phyloP scores from a whole-genome alignment of 768 basidiomycete genomes.

The Boletus huronensis region DNA sequence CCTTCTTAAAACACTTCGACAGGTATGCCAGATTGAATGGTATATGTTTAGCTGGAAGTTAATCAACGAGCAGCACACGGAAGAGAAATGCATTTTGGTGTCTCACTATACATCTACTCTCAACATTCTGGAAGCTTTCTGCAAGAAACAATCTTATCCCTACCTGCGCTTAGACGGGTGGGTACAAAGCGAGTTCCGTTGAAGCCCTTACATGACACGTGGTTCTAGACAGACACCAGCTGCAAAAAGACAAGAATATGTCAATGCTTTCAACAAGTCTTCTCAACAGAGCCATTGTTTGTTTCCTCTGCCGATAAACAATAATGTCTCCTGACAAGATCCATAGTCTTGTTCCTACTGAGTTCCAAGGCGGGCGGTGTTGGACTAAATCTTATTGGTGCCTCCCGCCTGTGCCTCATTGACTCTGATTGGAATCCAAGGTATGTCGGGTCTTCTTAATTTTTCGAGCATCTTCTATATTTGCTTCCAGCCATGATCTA shows the following conservation, averaged over 20 bases:
- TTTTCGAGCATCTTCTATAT: background rate
- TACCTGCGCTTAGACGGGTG: slow-evolving; percentile 88
- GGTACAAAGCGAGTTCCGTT: background rate
- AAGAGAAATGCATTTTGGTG: slow-evolving; percentile 93
- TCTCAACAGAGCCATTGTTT: slow-evolving; percentile 70
- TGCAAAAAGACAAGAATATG: slow-evolving; percentile 78
- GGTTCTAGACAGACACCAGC: slow-evolving; percentile 65
- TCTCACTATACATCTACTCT: slow-evolving; percentile 97
- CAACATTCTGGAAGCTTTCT: slow-evolving; percentile 85
- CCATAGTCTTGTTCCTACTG: slow-evolving; percentile 80
- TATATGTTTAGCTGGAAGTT: background rate
- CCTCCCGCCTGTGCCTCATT: slow-evolving; percentile 79
- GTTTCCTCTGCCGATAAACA: background rate
- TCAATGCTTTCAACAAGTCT: slow-evolving; percentile 84
- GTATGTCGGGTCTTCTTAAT: slow-evolving; percentile 30
- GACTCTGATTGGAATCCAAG: slow-evolving; percentile 97
- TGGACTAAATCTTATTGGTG: slow-evolving; percentile 90
- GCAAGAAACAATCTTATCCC: slow-evolving; percentile 70
- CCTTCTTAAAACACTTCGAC: slow-evolving; percentile 57
- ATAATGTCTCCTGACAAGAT: slow-evolving; percentile 1
- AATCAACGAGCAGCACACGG: slow-evolving; percentile 50
- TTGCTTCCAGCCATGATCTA: slow-evolving; percentile 65
- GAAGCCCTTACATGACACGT: background rate
- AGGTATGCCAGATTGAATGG: slow-evolving; percentile 37
- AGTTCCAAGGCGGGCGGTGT: slow-evolving; percentile 96